These are phyloP conservation scores for Aspergillus sojae DNA, from an alignment of 2,329 filamentous ascomycete species.

Conservation along the genomic window DNA sequence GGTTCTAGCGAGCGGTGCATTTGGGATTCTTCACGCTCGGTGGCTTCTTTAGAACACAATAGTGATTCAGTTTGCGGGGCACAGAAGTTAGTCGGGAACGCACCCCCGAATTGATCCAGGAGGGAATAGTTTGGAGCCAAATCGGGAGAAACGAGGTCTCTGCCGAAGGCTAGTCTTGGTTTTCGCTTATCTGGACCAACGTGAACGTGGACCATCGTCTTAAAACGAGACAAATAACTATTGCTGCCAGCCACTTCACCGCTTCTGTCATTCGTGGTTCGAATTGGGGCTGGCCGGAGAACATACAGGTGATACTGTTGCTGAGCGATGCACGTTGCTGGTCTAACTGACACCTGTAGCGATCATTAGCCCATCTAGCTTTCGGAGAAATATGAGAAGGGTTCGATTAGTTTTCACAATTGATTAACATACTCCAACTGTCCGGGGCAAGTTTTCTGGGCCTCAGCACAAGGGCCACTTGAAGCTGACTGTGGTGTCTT, in stretches of 20 bases:
- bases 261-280: slow-evolving; percentile 20
- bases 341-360: slow-evolving; percentile 30
- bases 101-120: background rate
- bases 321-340: slow-evolving; percentile 23
- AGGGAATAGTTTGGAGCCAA: slow-evolving; percentile 2
- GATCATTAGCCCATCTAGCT: slow-evolving; percentile 20
- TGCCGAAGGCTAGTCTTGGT: slow-evolving; percentile 10
- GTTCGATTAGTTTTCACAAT: slow-evolving; percentile 21
- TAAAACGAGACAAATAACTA: slow-evolving; percentile 18
- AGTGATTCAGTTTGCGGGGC: slow-evolving; percentile 3
- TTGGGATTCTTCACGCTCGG: slow-evolving; percentile 6
- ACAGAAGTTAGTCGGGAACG: slow-evolving; percentile 3
- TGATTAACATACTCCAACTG: slow-evolving; percentile 13
- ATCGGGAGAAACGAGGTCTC: slow-evolving; percentile 9
- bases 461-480: slow-evolving; percentile 1
- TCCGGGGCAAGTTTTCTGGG: background rate
- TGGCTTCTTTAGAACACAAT: background rate
- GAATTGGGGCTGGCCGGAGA: slow-evolving; percentile 11
- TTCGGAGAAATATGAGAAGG: slow-evolving; percentile 25
- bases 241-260: slow-evolving; percentile 27
- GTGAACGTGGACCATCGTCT: slow-evolving; percentile 23
- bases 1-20: slow-evolving; percentile 8
- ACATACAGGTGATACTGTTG: slow-evolving; percentile 12
- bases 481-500: slow-evolving; percentile 8
- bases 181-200: slow-evolving; percentile 14